Evolutionary conservation across 352 stramenopile genomes (phyloP), one percentile per base, ranked within the genome.

Genomic region (Phytophthora capsici): DNA sequence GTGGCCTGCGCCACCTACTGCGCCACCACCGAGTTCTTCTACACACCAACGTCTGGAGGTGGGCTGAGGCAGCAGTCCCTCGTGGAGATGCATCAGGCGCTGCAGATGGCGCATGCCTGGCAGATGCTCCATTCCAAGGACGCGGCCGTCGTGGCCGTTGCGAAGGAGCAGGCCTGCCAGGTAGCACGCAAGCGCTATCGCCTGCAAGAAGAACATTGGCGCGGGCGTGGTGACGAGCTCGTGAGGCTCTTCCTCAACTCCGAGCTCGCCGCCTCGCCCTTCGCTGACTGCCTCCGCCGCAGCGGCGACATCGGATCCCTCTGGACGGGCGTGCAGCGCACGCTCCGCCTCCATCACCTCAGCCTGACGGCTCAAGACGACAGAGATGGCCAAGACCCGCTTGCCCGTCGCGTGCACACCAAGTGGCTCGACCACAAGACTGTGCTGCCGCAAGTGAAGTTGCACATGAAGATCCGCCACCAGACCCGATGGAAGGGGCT

Each of bases 121-220:
- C 44, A 70, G 25, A 71, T 75, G 50, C 37, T 70, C 0, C 54
- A 70, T 34, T 60, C 25, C 2, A 48, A 41, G 19, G 57, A 66
- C 40, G 13, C 23, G 0, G 20, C 23, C 16, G 49, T 34, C 36
- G 26, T n/a, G 55, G 25, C 22, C 5, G 34, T 62, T 17, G 49
- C 54, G 0, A 16, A 41, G 16, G 16, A 34, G 7, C 59, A 74
- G 14, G 45, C 60, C 1, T n/a, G 23, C 0, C 52, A 69, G 19
- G 37, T 57, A 10, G 49, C 30, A 6, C 58, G 37, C n/a, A 67
- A 67, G 32, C 58, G 50, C 13, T 63, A 46, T 19, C 17, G 6
- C 0, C 51, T 69, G 2, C n/a, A 60, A 32, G 14, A 28, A 2
- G 50, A 69, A 0, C 30, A 71, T 40, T 75, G 66, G 66, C 7